Evolutionary conservation across 2,329 filamentous ascomycete species (phyloP), one percentile per base, ranked within the genome.

Genomic region (Leptographium lundbergii): DNA sequence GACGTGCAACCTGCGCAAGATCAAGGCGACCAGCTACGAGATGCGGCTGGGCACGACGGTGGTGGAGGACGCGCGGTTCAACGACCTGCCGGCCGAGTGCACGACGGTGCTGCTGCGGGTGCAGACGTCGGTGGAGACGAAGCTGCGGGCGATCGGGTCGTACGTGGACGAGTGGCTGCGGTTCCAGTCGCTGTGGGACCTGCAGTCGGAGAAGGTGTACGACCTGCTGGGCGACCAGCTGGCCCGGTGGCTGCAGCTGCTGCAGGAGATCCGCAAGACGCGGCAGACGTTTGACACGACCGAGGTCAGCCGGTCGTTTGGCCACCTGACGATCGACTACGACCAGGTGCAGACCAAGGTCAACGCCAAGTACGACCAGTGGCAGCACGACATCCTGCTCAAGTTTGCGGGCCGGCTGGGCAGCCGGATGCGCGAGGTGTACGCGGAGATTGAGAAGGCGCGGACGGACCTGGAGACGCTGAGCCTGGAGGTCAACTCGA

Each of bases 131-230:
- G 82, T 99, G 11, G 91, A 97, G 71, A 83, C 82, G 64, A 95
- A 94, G 72, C 75, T 99, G 5, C 78, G 80, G 19, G 85, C 88
- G 51, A 89, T 97, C 36, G 83, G 88, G 45, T 78, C 79, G 4
- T 99, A 99, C 66, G 90, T 99, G 11, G 91, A 96, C 69, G 95
- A 97, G 72, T 99, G 94, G 94, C 79, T 99, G 53, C 94, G 96
- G 67, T 99, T 97, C 73, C 94, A 99, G 72, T 97, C 92, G 7
- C 80, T 99, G 0, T 99, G 94, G 94, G 94, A 99, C 75, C 79
- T 99, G 60, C 92, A 96, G 70, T 90, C 92, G 3, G 92, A 96
- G 63, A 89, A 96, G 65, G 91, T 99, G 1, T 96, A 96, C 68
- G 90, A 95, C 62, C 83, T 89, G 57, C 81, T 99, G 9, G 91